Evolutionary conservation across 352 stramenopile genomes (phyloP).

Genomic region (Globisporangium nodosum): DNA sequence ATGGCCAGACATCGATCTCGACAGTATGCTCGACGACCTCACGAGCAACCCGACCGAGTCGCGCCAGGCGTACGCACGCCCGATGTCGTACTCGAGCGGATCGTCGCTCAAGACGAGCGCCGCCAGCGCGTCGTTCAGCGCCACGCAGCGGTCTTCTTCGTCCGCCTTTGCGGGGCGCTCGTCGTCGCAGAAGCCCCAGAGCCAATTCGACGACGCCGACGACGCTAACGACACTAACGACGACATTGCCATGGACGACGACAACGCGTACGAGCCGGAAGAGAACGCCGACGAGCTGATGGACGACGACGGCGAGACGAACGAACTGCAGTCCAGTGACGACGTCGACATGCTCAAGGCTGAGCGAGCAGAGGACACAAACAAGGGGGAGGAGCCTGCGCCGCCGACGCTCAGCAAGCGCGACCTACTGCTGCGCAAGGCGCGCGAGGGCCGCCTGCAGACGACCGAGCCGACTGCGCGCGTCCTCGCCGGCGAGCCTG

Average conservation of each 20-base stretch:
- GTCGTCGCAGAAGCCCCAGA: conserved; percentile 8
- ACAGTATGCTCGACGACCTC: conserved; percentile 83
- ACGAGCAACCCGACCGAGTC: conserved; percentile 79
- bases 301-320: conserved; percentile 11
- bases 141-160: conserved; percentile 9
- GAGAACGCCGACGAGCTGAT: conserved; percentile 11
- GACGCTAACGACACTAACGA: conserved; percentile 24
- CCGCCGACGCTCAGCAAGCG: conserved; percentile 54
- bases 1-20: conserved; percentile 71
- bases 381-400: conserved; percentile 13
- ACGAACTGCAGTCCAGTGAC: conserved; percentile 3
- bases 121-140: conserved; percentile 11
- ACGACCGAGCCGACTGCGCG: conserved; percentile 55
- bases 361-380: conserved; percentile 8
- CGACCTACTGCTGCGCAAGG: conserved; percentile 71
- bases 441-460: conserved; percentile 46
- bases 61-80: conserved; percentile 35
- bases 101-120: conserved; percentile 19
- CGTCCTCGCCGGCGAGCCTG: conserved; percentile 32
- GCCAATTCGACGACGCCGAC: conserved; percentile 5
- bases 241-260: conserved; percentile 12
- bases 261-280: conserved; percentile 10
- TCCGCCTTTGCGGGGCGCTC: conserved; percentile 1
- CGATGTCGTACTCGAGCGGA: conserved; percentile 52
- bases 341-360: conserved; percentile 9